Conservation (phyloP, 805 yeast genomes). For the Cyberlindnera misumaiensis region DNA sequence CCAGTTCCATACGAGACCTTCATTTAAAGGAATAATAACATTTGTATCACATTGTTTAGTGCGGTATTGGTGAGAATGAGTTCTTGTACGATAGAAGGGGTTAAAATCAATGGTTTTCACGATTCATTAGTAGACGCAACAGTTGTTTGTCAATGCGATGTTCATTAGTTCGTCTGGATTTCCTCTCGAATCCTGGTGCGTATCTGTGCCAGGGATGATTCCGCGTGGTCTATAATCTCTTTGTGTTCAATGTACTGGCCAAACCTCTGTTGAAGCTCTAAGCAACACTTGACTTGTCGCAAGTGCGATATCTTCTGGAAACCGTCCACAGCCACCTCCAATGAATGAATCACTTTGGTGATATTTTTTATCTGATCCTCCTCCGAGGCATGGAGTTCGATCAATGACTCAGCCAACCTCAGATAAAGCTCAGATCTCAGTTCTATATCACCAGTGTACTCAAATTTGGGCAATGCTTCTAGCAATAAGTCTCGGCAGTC, state of each 20-base stretch:
- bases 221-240: slow-evolving; percentile 25
- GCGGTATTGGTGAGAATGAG: slow-evolving; percentile 8
- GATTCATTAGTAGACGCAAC: neutral
- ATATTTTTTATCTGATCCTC: slow-evolving; percentile 1
- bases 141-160: neutral
- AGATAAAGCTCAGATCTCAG: slow-evolving; percentile 33
- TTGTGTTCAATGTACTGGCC: slow-evolving; percentile 27
- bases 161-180: neutral
- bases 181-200: slow-evolving; percentile 8
- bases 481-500: slow-evolving; percentile 39
- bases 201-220: slow-evolving; percentile 4
- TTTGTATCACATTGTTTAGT: slow-evolving; percentile 19
- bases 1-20: slow-evolving; percentile 99
- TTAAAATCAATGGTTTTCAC: slow-evolving; percentile 3
- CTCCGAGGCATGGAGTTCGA: slow-evolving; percentile 4
- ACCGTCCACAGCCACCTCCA: slow-evolving; percentile 39
- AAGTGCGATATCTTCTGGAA: slow-evolving; percentile 34
- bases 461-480: slow-evolving; percentile 37
- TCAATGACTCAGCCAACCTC: slow-evolving; percentile 25
- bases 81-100: slow-evolving; percentile 7
- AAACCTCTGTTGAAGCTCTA: slow-evolving; percentile 32
- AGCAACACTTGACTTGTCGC: slow-evolving; percentile 32
- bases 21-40: slow-evolving; percentile 54
- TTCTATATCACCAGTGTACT: slow-evolving; percentile 33
- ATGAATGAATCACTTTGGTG: slow-evolving; percentile 28